These are phyloP conservation scores for Tuber microsphaerosporum DNA, from an alignment of 495 filamentous ascomycete species.

Conservation along the genomic window DNA sequence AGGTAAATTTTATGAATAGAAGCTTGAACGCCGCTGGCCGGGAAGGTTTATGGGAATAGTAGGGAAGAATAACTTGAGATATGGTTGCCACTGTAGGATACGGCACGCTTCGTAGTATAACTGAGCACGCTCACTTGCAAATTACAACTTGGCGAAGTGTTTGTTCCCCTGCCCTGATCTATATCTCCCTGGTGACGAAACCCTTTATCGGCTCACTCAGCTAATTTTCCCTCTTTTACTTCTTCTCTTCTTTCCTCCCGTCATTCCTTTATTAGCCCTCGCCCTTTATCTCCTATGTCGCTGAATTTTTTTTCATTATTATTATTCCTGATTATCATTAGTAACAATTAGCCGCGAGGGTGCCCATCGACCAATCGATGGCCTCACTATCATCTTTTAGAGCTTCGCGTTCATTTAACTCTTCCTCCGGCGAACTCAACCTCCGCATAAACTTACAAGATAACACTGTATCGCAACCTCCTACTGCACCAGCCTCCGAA, in stretches of 20 bases:
- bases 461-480: constrained; percentile 24
- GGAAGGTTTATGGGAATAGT: not conserved
- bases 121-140: not conserved
- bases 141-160: constrained; percentile 5
- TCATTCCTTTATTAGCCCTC: constrained; percentile 9
- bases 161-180: constrained; percentile 32
- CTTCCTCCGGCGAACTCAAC: constrained; percentile 12
- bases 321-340: constrained; percentile 12
- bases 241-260: not conserved
- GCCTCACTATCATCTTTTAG: constrained; percentile 17
- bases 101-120: not conserved
- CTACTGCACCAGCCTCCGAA: constrained; percentile 6
- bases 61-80: not conserved
- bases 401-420: constrained; percentile 9
- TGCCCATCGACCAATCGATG: constrained; percentile 23
- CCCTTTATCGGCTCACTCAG: constrained; percentile 5
- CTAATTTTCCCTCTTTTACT: not conserved
- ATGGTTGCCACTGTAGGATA: not conserved
- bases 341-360: not conserved
- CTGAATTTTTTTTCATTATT: constrained; percentile 10
- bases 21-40: not conserved
- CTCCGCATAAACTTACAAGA: constrained; percentile 35
- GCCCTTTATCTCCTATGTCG: constrained; percentile 16
- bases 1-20: not conserved
- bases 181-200: constrained; percentile 28